Base-by-base conservation (phyloP, 1,139 yeast genomes). In the Yamadazyma songkhlaensis region DNA sequence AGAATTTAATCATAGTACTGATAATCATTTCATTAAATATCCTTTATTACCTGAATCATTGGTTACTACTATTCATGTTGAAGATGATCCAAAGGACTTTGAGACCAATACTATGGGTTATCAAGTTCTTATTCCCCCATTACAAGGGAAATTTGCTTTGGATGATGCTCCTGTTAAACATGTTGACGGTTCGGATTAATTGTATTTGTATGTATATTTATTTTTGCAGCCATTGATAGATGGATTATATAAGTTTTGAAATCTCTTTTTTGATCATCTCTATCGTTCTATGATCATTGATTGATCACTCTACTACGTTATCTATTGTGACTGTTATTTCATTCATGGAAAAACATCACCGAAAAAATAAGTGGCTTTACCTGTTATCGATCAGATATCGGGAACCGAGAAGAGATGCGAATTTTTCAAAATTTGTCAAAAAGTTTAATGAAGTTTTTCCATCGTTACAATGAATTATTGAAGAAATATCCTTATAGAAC, bases 41-140 rank as follows among this genome's bases (percentile, higher is more conserved):
- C 81, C 87, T 28, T 62, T 81, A 12, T 68, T 72, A 8, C 64
- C 69, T 2, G 78, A 79, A 34, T 72, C 87, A 3, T 62, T 89
- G 41, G 77, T 84, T 8, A 78, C 89, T 7, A 78, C 86, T 1
- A 59, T 88, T 30, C 88, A 82, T 49, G 83, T 86, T 37, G 96
- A 89, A 55, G 69, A 70, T 39, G 81, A 84, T 46, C 69, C 72
- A 15, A 51, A 47, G n/a, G 70, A 75, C 43, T 51, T 62, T 1
- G 60, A 67, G n/a, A 77, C 85, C 32, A 64, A 68, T 25, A 80
- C 90, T 4, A 71, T 73, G 27, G 79, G 71, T 30, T 89, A 87
- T 57, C 86, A 84, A 50, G 60, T 87, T 28, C 59, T 82, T 38
- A 77, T 88, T 43, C 96, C 97, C 1, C 74, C 75, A 25, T 64